Percentiles rank a stretch among this genome's conserved stretches.
These are phyloP conservation scores for Apostasia ramifera DNA, from an alignment of 106 monocot species.

Conservation along the genomic window DNA sequence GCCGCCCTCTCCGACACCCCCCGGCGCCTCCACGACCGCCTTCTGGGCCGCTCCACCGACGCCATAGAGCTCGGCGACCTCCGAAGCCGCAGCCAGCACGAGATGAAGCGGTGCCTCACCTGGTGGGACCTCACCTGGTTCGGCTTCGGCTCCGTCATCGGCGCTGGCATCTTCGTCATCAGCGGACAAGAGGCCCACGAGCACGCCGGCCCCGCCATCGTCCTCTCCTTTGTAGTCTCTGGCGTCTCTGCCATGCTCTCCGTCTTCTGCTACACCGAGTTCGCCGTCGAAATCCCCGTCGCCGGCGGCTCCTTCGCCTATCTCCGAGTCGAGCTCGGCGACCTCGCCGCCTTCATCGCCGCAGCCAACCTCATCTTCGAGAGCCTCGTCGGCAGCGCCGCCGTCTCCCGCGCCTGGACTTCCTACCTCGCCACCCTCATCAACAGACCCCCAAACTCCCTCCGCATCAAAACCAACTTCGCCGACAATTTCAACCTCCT, in stretches of 20 bases:
- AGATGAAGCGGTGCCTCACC: constrained; percentile 65
- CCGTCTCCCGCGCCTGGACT: constrained; percentile 22
- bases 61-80: constrained; percentile 19
- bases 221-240: constrained; percentile 71
- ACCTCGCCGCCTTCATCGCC: constrained; percentile 36
- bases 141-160: constrained; percentile 78
- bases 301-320: constrained; percentile 55
- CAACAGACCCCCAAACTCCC: constrained; percentile 10
- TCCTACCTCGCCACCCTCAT: constrained; percentile 26
- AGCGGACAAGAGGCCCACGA: constrained; percentile 49
- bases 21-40: not conserved
- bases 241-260: constrained; percentile 83
- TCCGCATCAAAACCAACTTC: constrained; percentile 29
- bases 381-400: constrained; percentile 18
- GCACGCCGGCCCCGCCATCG: constrained; percentile 54
- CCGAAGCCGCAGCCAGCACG: constrained; percentile 50
- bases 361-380: constrained; percentile 29
- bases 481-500: constrained; percentile 28
- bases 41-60: not conserved
- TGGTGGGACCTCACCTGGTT: constrained; percentile 92
- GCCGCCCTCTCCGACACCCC: not conserved
- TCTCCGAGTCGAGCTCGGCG: constrained; percentile 50
- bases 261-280: constrained; percentile 89
- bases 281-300: constrained; percentile 82
- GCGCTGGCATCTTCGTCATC: constrained; percentile 82